phyloP scores from a whole-genome alignment of 805 yeast genomes.

The Jamesozyma hellenica region DNA sequence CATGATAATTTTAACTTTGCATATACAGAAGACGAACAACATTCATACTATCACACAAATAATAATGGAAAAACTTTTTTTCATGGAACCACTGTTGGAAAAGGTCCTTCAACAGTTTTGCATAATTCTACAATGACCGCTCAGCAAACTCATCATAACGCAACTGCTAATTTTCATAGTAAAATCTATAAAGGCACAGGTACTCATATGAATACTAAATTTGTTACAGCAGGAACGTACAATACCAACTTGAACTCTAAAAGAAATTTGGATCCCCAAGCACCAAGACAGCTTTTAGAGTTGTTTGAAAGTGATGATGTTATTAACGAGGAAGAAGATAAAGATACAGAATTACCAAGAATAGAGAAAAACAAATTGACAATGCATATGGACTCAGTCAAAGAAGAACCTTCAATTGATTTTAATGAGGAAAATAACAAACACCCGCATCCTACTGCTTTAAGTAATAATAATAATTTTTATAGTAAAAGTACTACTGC shows the following conservation, averaged over 20 bases:
- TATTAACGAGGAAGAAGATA: conserved; percentile 13
- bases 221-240: conserved; percentile 15
- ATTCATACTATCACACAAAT: conserved; percentile 19
- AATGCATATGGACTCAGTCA: conserved; percentile 9
- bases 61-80: conserved; percentile 13
- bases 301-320: conserved; percentile 50
- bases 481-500: conserved; percentile 25
- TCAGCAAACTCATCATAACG: conserved; percentile 13
- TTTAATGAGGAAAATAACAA: conserved; percentile 1
- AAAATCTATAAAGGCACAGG: conserved; percentile 15
- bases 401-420: conserved; percentile 6
- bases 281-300: conserved; percentile 64
- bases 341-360: conserved; percentile 14
- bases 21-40: conserved; percentile 28
- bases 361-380: conserved; percentile 10
- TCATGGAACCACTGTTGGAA: conserved; percentile 27
- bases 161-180: conserved; percentile 13
- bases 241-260: conserved; percentile 25
- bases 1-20: conserved; percentile 23
- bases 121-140: conserved; percentile 26
- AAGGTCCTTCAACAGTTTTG: conserved; percentile 15
- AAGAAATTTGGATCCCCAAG: conserved; percentile 25
- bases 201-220: conserved; percentile 12
- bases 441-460: conserved; percentile 14
- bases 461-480: conserved; percentile 6